Evolutionary conservation across 23 red algal genomes (phyloP).

Genomic region (Gracilaria vermiculophylla): DNA sequence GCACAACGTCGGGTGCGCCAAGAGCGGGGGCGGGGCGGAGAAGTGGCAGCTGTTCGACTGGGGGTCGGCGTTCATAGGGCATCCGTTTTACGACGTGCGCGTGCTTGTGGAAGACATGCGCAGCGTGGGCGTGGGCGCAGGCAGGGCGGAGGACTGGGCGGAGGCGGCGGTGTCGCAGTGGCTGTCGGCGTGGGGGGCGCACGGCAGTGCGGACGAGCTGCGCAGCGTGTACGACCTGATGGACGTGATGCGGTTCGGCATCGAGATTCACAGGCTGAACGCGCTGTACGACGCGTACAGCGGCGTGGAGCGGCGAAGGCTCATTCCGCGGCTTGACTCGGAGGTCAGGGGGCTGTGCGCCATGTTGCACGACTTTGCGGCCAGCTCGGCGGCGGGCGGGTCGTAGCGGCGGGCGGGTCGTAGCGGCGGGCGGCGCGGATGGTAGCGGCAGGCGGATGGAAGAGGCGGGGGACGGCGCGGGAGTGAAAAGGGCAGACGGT

Average conservation of each 20-base stretch:
- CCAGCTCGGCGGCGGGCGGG: not conserved
- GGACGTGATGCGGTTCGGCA: not conserved
- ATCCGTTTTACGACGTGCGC: constrained; percentile 22
- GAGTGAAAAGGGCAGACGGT: too few relatives aligned
- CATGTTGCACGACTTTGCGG: not conserved
- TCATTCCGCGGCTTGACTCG: constrained; percentile 5
- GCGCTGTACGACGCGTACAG: not conserved
- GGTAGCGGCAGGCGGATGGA: too few relatives aligned
- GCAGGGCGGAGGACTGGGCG: too few relatives aligned
- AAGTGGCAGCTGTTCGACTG: not conserved
- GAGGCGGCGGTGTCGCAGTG: not conserved
- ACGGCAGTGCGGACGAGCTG: not conserved
- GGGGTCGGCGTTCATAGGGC: not conserved
- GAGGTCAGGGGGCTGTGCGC: not conserved
- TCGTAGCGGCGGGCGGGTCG: too few relatives aligned
- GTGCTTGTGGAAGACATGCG: not conserved
- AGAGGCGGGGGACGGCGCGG: too few relatives aligned
- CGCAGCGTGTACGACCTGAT: not conserved
- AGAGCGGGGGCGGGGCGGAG: not conserved
- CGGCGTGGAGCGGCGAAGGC: not conserved
- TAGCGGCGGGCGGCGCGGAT: too few relatives aligned
- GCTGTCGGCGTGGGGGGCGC: not conserved
- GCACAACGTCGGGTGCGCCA: not conserved
- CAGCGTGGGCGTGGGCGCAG: not conserved
- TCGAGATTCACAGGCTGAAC: not conserved